Conservation (phyloP, 192 early-diverging fungal genomes). For the Pilobolus umbonatus region DNA sequence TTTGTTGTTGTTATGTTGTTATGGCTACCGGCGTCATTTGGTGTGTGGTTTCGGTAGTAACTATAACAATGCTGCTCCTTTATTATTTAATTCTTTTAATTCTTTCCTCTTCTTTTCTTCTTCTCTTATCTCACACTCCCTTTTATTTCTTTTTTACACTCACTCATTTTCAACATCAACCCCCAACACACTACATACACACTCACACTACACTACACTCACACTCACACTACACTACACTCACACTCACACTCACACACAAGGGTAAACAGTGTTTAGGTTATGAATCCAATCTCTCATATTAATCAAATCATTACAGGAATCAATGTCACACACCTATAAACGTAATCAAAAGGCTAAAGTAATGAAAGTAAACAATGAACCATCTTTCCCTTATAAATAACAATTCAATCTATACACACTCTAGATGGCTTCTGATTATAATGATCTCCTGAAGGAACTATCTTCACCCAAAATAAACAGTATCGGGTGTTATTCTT, state of each 20-base stretch:
- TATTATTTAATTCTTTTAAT: background rate
- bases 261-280: background rate
- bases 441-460: slow-evolving; percentile 56
- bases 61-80: too few relatives aligned
- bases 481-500: slow-evolving; percentile 48
- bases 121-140: background rate
- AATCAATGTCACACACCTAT: background rate
- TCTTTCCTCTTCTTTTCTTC: background rate
- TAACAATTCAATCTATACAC: background rate
- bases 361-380: background rate
- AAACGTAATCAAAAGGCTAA: slow-evolving; percentile 12
- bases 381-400: too few relatives aligned
- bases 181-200: background rate
- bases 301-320: background rate
- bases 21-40: too few relatives aligned
- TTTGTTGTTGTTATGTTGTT: too few relatives aligned
- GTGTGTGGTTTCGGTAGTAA: too few relatives aligned
- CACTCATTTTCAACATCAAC: background rate
- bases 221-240: background rate
- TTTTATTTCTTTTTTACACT: background rate
- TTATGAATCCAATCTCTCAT: background rate
- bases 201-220: background rate
- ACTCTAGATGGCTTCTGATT: slow-evolving; percentile 49
- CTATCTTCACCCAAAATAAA: slow-evolving; percentile 44
- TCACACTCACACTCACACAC: background rate